These are phyloP conservation scores for Hortiboletus campestris DNA, from an alignment of 768 basidiomycete species.

Conservation along the genomic window DNA sequence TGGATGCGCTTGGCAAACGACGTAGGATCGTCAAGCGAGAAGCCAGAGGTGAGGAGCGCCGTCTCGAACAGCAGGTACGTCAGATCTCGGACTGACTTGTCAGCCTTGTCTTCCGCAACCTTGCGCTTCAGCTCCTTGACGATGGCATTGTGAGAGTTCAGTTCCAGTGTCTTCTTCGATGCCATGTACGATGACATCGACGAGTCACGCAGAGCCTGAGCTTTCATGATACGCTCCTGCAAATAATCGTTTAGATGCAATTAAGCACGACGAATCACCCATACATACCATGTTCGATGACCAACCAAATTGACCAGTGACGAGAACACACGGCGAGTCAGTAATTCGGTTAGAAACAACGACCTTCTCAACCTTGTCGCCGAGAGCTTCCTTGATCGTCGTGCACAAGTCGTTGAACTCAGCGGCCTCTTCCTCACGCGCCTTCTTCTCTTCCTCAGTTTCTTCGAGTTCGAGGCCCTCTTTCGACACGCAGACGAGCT, in stretches of 20 bases:
- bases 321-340: constrained; percentile 94
- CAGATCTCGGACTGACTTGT: constrained; percentile 97
- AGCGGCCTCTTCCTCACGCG: constrained; percentile 79
- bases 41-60: constrained; percentile 90
- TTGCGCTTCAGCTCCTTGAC: constrained; percentile 95
- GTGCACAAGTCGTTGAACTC: constrained; percentile 88
- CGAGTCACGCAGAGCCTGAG: constrained; percentile 93
- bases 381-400: constrained; percentile 96
- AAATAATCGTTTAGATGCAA: constrained; percentile 3
- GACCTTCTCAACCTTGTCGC: constrained; percentile 99
- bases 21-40: constrained; percentile 93
- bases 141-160: constrained; percentile 90
- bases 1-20: constrained; percentile 96
- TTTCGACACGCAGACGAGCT: constrained; percentile 96
- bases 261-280: not conserved
- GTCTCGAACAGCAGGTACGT: constrained; percentile 97
- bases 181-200: constrained; percentile 99
- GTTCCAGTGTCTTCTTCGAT: constrained; percentile 95
- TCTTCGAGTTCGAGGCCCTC: constrained; percentile 99
- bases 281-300: constrained; percentile 91
- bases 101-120: constrained; percentile 94
- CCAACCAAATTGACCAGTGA: constrained; percentile 99
- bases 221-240: constrained; percentile 97
- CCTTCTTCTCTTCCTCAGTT: constrained; percentile 95
- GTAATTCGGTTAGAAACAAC: constrained; percentile 96